These are phyloP conservation scores for Galerina marginata DNA, from an alignment of 768 basidiomycete genomes.

Conservation along the genomic window DNA sequence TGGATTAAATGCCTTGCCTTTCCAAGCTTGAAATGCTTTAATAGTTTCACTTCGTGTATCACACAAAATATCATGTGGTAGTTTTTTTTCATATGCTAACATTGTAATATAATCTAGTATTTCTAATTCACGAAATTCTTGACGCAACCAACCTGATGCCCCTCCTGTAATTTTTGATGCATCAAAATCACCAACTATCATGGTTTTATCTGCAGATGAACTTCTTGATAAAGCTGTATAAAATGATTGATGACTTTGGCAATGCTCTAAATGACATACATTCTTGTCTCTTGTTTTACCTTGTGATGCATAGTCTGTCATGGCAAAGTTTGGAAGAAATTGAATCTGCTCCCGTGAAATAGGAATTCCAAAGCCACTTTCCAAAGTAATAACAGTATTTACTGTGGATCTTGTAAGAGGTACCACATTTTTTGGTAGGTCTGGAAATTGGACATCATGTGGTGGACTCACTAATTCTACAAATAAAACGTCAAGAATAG, in stretches of 20 bases:
- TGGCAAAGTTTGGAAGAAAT: conserved; percentile 34
- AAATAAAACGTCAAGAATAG: conserved; percentile 34
- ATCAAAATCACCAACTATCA: background rate
- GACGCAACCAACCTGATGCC: background rate
- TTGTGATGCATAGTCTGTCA: conserved; percentile 41
- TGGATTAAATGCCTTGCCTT: background rate
- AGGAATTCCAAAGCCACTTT: conserved; percentile 18
- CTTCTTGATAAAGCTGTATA: conserved; percentile 28
- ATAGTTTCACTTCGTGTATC: conserved; percentile 11
- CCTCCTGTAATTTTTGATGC: background rate
- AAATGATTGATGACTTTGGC: conserved; percentile 28
- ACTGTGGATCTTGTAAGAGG: conserved; percentile 20
- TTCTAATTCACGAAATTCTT: conserved; percentile 11
- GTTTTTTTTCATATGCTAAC: conserved; percentile 5
- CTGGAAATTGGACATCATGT: conserved; percentile 22
- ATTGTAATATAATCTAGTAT: background rate
- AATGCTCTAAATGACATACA: conserved; percentile 30
- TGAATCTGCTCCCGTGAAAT: conserved; percentile 30
- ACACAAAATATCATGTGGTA: conserved; percentile 15
- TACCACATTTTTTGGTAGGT: conserved; percentile 35
- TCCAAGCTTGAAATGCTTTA: conserved; percentile 11
- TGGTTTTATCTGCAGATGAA: background rate
- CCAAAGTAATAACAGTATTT: conserved; percentile 7
- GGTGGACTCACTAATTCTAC: conserved; percentile 32
- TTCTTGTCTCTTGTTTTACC: conserved; percentile 34